Evolutionary conservation across 2,329 filamentous ascomycete species (phyloP), one percentile per base, ranked within the genome.

Genomic region (Claviceps sorghi): DNA sequence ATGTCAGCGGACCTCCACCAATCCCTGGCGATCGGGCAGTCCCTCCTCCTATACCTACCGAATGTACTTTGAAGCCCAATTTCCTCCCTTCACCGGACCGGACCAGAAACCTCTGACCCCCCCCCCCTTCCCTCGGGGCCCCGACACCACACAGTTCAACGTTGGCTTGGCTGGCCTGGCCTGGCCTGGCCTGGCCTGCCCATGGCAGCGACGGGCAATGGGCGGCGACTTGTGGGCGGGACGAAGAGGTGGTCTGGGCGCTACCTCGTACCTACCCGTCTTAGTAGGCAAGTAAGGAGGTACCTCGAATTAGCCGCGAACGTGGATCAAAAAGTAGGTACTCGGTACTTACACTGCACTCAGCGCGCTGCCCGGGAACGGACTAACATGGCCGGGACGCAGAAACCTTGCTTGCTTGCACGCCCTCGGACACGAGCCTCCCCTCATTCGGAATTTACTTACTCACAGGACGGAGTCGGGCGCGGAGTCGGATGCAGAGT

Each of bases 11-110:
- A 41, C 66, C 74, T 48, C 73, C 73, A 40, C 74, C 76, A 45
- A 58, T 77, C 45, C 75, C 76, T 22, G 66, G 70, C 40, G 70
- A 72, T 52, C 71, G 78, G 59, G 75, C 78, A 49, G 73, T 70
- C 49, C 76, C 78, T 29, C 79, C 79, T 49, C 77, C 77, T 53
- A 67, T 80, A n/a, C 78, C 78, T 50, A 62, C 73, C 58, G 80
- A 82, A 58, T 70, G 83, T 86, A 71, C 72, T 81, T 19, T 40
- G 46, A 9, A 10, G 43, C 26, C 26, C 26, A 26, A 26, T 26
- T 26, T 26, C n/a, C n/a, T n/a, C n/a, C n/a, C n/a, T n/a, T n/a
- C n/a, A 34, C 19, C 10, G 15, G 11, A 34, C 32, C 32, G 9
- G 11, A 26, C 26, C 26, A 26, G 26, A 26, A 26, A 26, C 26